phyloP scores from a whole-genome alignment of 805 yeast genomes.

The Cyberlindnera misumaiensis region DNA sequence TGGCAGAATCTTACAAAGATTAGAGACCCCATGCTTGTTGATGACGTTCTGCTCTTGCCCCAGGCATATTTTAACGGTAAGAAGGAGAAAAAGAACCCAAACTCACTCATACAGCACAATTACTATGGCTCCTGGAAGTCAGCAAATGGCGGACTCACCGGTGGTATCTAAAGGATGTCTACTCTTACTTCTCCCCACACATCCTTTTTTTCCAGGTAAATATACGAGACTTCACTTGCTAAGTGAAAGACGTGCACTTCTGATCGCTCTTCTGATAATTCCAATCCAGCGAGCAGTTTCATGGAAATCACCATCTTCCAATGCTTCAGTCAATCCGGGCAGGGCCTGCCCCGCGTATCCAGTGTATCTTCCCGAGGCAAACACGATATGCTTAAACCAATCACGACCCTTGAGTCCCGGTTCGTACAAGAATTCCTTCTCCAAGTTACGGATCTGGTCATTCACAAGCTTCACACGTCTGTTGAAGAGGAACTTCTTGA shows the following conservation, averaged over 20 bases:
- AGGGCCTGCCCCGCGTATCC: constrained; percentile 49
- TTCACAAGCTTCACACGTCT: constrained; percentile 26
- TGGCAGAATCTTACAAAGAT: constrained; percentile 20
- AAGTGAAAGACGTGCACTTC: too few relatives aligned
- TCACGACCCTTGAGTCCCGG: constrained; percentile 40
- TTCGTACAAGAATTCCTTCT: constrained; percentile 37
- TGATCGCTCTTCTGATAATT: constrained; percentile 11
- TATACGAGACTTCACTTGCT: not conserved
- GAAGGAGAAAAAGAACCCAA: constrained; percentile 4
- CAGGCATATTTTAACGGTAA: constrained; percentile 14
- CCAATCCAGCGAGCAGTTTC: constrained; percentile 24
- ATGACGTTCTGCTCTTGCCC: constrained; percentile 16
- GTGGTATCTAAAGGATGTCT: too few relatives aligned
- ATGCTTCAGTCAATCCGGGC: constrained; percentile 46
- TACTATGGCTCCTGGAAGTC: constrained; percentile 15
- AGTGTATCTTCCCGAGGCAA: constrained; percentile 48
- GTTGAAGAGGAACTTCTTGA: constrained; percentile 24
- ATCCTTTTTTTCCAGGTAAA: too few relatives aligned
- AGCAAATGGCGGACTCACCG: constrained; percentile 1
- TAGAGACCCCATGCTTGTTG: constrained; percentile 11
- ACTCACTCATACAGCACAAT: constrained; percentile 10
- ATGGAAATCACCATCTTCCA: constrained; percentile 39
- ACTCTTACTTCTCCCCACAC: too few relatives aligned
- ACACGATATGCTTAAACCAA: constrained; percentile 50
- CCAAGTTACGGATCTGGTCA: constrained; percentile 33